Evolutionary conservation across 1,139 yeast genomes (phyloP).

Genomic region (Scheffersomyces segobiensis): DNA sequence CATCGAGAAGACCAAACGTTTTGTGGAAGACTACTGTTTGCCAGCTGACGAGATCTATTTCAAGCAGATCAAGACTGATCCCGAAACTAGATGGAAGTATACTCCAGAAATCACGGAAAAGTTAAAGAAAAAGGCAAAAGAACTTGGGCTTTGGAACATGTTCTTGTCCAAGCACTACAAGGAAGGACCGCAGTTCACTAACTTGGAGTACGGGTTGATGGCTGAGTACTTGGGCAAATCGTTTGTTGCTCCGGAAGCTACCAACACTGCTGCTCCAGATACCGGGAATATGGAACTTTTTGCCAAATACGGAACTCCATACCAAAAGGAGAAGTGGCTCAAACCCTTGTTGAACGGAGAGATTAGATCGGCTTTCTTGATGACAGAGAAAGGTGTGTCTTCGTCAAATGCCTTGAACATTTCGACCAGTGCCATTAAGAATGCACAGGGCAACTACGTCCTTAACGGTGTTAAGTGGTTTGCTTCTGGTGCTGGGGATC

Average conservation of each 20-base stretch:
- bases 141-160: conserved; percentile 65
- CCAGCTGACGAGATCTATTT: conserved; percentile 56
- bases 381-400: conserved; percentile 69
- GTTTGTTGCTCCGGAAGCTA: conserved; percentile 59
- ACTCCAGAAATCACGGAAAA: conserved; percentile 55
- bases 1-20: conserved; percentile 48
- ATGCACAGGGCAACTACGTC: conserved; percentile 51
- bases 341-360: conserved; percentile 58
- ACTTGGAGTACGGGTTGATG: conserved; percentile 71
- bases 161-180: conserved; percentile 57
- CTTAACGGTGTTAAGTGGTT: conserved; percentile 74
- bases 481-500: conserved; percentile 77
- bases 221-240: conserved; percentile 67
- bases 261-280: conserved; percentile 69
- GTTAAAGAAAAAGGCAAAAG: conserved; percentile 55
- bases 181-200: conserved; percentile 66
- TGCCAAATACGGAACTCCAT: conserved; percentile 56
- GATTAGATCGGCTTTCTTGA: conserved; percentile 66
- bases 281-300: conserved; percentile 77
- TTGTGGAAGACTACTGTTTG: conserved; percentile 59
- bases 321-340: conserved; percentile 57
- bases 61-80: conserved; percentile 40
- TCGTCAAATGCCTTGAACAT: conserved; percentile 71
- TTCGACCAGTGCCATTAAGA: conserved; percentile 46
- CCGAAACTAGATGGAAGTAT: conserved; percentile 47